Evolutionary conservation across 495 filamentous ascomycete species (phyloP).

Genomic region (Neurospora sp.): DNA sequence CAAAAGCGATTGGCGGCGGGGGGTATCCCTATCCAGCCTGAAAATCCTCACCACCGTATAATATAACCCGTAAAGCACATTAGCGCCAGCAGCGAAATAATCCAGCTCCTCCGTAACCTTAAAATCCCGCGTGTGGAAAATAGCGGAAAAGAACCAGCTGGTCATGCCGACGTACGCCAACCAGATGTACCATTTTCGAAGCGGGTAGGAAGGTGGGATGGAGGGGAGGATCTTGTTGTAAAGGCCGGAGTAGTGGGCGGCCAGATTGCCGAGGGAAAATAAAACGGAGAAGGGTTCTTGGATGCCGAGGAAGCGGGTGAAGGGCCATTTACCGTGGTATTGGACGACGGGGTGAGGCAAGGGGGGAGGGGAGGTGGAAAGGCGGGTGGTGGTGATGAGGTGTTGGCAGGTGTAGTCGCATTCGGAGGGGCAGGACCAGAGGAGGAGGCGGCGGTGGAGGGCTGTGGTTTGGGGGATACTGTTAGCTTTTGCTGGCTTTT

Average conservation of each 20-base stretch:
- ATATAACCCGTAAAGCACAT: conserved; percentile 83
- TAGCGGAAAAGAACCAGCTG: conserved; percentile 82
- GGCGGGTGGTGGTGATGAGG: conserved; percentile 68
- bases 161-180: conserved; percentile 77
- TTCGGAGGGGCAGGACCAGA: conserved; percentile 79
- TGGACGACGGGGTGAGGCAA: conserved; percentile 56
- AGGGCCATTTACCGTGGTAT: conserved; percentile 99
- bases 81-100: conserved; percentile 90
- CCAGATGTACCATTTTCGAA: conserved; percentile 68
- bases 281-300: conserved; percentile 91
- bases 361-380: conserved; percentile 31
- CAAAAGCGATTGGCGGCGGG: conserved; percentile 47
- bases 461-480: conserved; percentile 37
- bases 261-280: conserved; percentile 82
- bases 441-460: conserved; percentile 56
- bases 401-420: conserved; percentile 99
- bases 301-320: conserved; percentile 76
- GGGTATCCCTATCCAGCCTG: conserved; percentile 58
- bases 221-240: conserved; percentile 47
- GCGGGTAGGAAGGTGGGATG: conserved; percentile 61
- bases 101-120: conserved; percentile 80
- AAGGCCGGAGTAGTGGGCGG: conserved; percentile 81
- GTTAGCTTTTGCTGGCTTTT: not conserved
- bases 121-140: conserved; percentile 90
- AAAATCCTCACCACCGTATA: conserved; percentile 72